Base-by-base conservation (phyloP, 495 filamentous ascomycete genomes). In the Podospora appendiculata region DNA sequence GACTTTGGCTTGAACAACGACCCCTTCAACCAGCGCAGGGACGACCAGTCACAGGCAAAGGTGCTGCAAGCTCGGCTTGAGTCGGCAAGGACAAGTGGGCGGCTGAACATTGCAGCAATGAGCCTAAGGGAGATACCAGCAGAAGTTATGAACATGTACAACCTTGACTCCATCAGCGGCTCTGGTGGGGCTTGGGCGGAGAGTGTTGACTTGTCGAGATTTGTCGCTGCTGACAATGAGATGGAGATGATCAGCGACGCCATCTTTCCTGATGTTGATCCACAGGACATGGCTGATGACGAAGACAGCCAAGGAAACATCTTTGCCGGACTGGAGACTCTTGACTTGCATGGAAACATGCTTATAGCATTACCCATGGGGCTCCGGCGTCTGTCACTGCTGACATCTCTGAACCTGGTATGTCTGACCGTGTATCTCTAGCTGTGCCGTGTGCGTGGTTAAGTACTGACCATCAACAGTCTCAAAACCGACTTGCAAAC, bases 201-300 rank as follows among this genome's bases (percentile, higher is more conserved):
- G 68, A 85, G 86, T 49, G 90, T 99, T 12, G 94, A 97, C 64
- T 72, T 99, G n/a, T 84, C 85, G 8, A 83, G 86, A 50, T 81
- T 99, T 45, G 82, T 91, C 57, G 90, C 87, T 34, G 91, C 93
- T 11, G 91, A 96, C 63, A 97, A 99, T 63, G 90, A 96, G 62
- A 62, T 99, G 50, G 79, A 85, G 58, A 70, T 76, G 35, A 76
- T 99, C 32, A 71, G 78, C 14, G 87, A 92, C 41, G 65, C 74
- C 1, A 70, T 89, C 11, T 94, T 95, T 63, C 90, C 90, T 0
- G 88, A 94, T 55, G 69, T 79, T 19, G 79, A 85, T 51, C 68
- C 75, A 0, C 67, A 76, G 34, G 73, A 79, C 13, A 53, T 79
- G 32, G 77, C 74, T 35, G 71, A 78, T 25, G 81, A 89, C 36